Evolutionary conservation across 1,139 yeast species (phyloP), one percentile per base, ranked within the genome.

Genomic region (Geotrichum carabidarum): DNA sequence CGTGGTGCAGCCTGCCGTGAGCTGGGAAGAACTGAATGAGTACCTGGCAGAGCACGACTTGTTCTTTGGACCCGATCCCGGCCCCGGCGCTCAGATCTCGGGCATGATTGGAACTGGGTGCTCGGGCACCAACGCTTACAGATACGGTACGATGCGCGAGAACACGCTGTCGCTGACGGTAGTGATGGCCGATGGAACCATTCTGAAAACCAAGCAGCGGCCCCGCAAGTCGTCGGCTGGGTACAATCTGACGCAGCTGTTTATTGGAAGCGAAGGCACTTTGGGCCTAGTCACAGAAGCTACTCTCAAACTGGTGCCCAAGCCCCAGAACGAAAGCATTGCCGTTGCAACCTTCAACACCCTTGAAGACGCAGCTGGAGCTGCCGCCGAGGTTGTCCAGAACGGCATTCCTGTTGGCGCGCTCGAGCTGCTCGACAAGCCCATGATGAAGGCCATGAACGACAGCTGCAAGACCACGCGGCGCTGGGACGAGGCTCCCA

Each of bases 41-140:
- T 70, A 70, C 57, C 69, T 80, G 50, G 66, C 61, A 17, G 71
- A 72, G 9, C 65, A 75, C 60, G 74, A 74, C 12, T 69, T 82
- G 47, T 70, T 83, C 65, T 82, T 82, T 63, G 86, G 88, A 0
- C 85, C 86, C 5, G 90, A 84, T 66, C 89, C 90, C 4, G 89
- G 87, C 6, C 86, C 88, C 0, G 87, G 87, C 17, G 90, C 89
- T 2, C 74, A 78, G 50, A 78, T 84, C 54, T 84, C 86, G 15
- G 90, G 89, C 1, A 81, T 82, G 74, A 73, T 82, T 49, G 83
- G 83, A 27, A 83, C 86, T 8, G 80, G 82, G 56, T 84, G 88
- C 47, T 81, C 86, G 1, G 90, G 90, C 0, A 81, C 89, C 0
- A 82, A 83, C 60, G 89, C 89, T 1, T 78, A 78, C 34, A 72